Evolutionary conservation across 805 yeast species (phyloP).

Genomic region (Kuraishia piskuri): DNA sequence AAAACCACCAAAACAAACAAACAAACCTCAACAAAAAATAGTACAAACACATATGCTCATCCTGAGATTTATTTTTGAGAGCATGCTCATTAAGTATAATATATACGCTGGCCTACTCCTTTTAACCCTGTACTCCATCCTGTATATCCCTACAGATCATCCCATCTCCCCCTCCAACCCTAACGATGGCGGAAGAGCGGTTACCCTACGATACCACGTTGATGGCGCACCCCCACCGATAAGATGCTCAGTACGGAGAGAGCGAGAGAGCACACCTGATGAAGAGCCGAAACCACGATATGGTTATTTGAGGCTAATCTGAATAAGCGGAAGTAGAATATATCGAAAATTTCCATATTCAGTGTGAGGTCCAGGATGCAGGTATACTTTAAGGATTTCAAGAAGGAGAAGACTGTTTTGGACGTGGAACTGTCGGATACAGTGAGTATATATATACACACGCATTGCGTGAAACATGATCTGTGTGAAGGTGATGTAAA

Average conservation of each 20-base stretch:
- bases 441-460: constrained; percentile 29
- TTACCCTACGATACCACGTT: neutral
- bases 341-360: neutral
- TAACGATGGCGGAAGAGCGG: too few species aligned
- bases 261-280: neutral
- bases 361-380: constrained; percentile 40
- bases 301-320: neutral
- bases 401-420: constrained; percentile 77
- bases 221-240: neutral
- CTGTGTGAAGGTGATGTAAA: neutral
- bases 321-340: neutral
- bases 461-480: neutral
- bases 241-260: neutral
- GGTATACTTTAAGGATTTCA: constrained; percentile 81
- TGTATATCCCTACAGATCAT: neutral
- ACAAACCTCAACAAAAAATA: too few species aligned
- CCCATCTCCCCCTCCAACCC: too few species aligned
- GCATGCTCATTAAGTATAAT: too few species aligned
- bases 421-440: constrained; percentile 66
- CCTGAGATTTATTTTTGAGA: too few species aligned
- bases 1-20: too few species aligned
- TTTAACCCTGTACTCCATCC: neutral
- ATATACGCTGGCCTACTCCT: too few species aligned
- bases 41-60: too few species aligned
- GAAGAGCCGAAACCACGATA: neutral